Evolutionary conservation across 1,284 basidiomycete species (phyloP), one percentile per base, ranked within the genome.

Genomic region (Erythrobasidium hasegawianum): DNA sequence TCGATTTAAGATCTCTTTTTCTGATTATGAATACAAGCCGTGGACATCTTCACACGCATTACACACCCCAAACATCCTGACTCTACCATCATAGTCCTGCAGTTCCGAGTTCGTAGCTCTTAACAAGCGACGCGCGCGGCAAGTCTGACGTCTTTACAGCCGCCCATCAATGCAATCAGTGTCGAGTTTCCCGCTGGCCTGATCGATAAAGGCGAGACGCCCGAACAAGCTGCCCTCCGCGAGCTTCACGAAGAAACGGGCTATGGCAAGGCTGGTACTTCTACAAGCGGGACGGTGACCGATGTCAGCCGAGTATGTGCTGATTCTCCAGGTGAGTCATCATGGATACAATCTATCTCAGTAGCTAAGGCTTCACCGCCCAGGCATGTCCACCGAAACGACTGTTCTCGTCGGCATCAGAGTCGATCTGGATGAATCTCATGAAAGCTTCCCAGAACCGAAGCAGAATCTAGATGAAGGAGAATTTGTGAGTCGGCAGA

Each of bases 241-340:
- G 93, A 97, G 75, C 82, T 97, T 8, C 81, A 86, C 72, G 93
- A 97, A 78, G 93, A 96, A 78, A 95, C 91, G 0, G 92, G 92
- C 1, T 94, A 87, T 77, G 78, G 76, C 2, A 71, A 73, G 1
- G 73, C 72, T n/a, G 72, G 72, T 38, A 39, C 38, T 16, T 8
- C 20, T 5, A 57, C 56, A 29, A 9, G 43, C 22, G 41, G 41
- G 29, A 38, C 9, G 3, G 38, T 65, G 10, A 27, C 20, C 16
- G 62, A 57, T 14, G 40, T 58, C 45, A 65, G 62, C 38, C n/a
- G 47, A 14, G 33, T 55, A 10, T 57, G 55, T 18, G 62, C 62
- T 8, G 62, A 65, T 43, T 65, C 62, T 50, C 62, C 62, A 24
- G 16, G 20, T 24, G 33, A 18, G 41, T 20, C 7, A 29, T 41